Base-by-base conservation (phyloP, 208 protist genomes). In the Leishmania guyanensis region DNA sequence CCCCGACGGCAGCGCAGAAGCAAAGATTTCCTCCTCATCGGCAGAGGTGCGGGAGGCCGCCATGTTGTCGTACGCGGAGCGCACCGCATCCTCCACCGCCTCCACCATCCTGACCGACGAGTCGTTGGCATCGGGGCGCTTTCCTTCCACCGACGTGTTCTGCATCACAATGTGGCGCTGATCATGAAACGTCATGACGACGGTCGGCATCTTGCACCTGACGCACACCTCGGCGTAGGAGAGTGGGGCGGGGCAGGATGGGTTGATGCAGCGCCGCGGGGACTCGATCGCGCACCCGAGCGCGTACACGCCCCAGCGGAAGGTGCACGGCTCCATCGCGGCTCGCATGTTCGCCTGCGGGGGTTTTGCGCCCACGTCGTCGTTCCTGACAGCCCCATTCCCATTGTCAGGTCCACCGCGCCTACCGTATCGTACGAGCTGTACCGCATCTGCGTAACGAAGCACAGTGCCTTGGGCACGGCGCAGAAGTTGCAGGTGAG, bases 221-320 rank as follows among this genome's bases (percentile, higher is more conserved):
- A 12, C 9, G 71, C 88, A 91, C 14, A n/a, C 39, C 10, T 69
- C 77, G 56, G 68, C 66, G 77, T 86, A 87, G 16, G 66, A 76
- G 62, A 86, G 74, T 17, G 80, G 78, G 9, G n/a, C 33, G 22
- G 80, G 10, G 68, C 88, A 89, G 75, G 71, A 69, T 20, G 86
- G 85, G 78, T 89, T 86, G 77, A 88, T 83, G 82, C 88, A 91
- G 50, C 81, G 82, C n/a, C 83, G 85, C 56, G 83, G 82, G 10
- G 75, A 50, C 60, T 87, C 73, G 58, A 91, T 71, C 83, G 50
- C 86, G 54, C 82, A 76, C 69, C 74, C 48, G 22, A 91, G 83
- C 8, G 53, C 58, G 78, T 88, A 84, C 33, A 89, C 79, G 17
- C 86, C 88, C 86, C 86, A 89, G 58, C 64, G 79, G 54, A 88